These are phyloP conservation scores for Cystoisospora suis DNA, from an alignment of 169 alveolate genomes.

Conservation along the genomic window DNA sequence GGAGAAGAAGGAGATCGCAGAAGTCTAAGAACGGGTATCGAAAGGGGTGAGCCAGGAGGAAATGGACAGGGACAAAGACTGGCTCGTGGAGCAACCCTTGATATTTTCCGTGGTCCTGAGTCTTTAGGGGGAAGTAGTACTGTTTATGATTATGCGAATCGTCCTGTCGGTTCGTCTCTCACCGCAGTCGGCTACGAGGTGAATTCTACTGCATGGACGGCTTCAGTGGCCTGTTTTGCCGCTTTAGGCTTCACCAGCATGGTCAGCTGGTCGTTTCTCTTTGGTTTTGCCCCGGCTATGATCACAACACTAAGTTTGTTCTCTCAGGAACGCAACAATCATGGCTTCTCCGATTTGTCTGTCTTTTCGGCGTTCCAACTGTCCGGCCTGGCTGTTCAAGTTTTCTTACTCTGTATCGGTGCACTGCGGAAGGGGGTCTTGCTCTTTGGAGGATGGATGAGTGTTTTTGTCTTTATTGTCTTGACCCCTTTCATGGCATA, in stretches of 20 bases:
- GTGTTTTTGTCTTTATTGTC: background rate
- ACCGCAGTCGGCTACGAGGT: no score
- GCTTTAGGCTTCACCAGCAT: constrained; percentile 26
- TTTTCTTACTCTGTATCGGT: background rate
- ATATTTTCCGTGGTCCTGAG: no score
- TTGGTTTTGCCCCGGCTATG: constrained; percentile 38
- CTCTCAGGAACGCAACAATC: background rate
- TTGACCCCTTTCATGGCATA: background rate
- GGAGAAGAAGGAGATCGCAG: no score
- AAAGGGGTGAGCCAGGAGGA: no score
- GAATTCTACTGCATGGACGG: no score
- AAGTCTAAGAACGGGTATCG: no score
- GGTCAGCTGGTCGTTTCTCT: constrained; percentile 31
- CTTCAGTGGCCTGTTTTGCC: no score
- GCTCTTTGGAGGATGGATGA: background rate
- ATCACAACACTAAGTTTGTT: constrained; percentile 3
- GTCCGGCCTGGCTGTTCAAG: constrained; percentile 23
- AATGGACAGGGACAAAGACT: no score
- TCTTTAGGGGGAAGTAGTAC: no score
- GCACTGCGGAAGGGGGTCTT: background rate
- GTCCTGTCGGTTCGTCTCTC: no score
- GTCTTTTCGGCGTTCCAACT: constrained; percentile 31
- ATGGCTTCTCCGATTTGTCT: constrained; percentile 35
- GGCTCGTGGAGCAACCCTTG: no score
- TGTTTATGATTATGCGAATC: no score